Evolutionary conservation across 225 moss, liverwort and hornwort genomes (phyloP).

Genomic region (Ulota crispa): DNA sequence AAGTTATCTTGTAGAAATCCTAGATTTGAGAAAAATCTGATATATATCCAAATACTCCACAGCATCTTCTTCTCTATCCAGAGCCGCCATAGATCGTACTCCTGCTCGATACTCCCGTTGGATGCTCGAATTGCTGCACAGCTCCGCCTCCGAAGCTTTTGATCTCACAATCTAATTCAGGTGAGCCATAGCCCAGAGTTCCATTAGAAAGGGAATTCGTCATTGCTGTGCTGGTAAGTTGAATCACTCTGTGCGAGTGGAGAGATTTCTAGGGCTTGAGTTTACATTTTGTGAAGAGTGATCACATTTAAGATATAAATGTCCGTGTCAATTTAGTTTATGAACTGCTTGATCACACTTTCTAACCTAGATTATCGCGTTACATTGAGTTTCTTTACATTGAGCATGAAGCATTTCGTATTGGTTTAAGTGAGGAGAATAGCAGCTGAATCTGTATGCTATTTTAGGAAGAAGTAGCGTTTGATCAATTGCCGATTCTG

Average conservation of each 20-base stretch:
- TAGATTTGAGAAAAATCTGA: neutral
- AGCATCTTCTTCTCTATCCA: neutral
- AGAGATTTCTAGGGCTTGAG: slow-evolving; percentile 16
- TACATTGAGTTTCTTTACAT: neutral
- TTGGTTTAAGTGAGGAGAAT: neutral
- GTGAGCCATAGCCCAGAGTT: neutral
- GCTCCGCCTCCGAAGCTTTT: neutral
- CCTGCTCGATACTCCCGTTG: neutral
- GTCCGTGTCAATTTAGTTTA: neutral
- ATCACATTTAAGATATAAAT: neutral
- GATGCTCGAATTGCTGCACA: neutral
- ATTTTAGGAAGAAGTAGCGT: neutral
- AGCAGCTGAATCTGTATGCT: neutral
- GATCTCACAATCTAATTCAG: neutral
- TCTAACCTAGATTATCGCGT: neutral
- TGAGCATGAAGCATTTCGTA: neutral
- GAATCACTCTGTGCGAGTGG: neutral
- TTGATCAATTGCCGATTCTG: neutral
- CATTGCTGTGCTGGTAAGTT: neutral
- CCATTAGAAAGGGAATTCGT: neutral
- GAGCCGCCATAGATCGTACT: neutral
- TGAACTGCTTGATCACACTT: neutral
- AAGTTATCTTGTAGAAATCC: neutral
- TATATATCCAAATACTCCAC: neutral
- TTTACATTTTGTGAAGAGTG: neutral